These are phyloP conservation scores for Batkoa obscura DNA, from an alignment of 371 early-diverging fungal genomes.

Conservation along the genomic window DNA sequence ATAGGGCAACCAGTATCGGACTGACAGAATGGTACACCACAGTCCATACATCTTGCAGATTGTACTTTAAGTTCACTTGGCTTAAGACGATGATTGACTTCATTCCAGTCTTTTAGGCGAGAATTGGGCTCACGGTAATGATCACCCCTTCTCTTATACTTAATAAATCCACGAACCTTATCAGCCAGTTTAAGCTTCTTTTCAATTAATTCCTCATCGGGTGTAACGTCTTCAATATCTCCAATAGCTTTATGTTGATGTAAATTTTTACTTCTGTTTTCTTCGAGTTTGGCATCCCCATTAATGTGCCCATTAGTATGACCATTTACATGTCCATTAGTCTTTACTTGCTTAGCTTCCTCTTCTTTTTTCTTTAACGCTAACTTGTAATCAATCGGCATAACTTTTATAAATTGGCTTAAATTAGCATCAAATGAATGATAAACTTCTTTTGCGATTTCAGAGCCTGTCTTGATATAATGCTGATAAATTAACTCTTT, in stretches of 20 bases:
- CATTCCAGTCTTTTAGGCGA: constrained; percentile 79
- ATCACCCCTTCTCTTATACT: constrained; percentile 76
- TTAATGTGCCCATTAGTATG: too few relatives aligned
- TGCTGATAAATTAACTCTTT: constrained; percentile 64
- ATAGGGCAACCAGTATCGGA: constrained; percentile 91
- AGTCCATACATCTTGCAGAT: constrained; percentile 94
- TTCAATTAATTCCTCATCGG: constrained; percentile 46
- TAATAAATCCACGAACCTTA: constrained; percentile 80
- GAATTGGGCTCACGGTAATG: constrained; percentile 61
- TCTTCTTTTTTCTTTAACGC: constrained; percentile 40
- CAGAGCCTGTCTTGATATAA: constrained; percentile 61
- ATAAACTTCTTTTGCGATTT: constrained; percentile 51
- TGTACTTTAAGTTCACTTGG: constrained; percentile 68
- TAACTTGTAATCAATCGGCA: constrained; percentile 79
- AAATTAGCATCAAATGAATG: constrained; percentile 43
- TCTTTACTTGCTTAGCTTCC: not conserved
- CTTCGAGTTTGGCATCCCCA: not conserved
- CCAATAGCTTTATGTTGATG: constrained; percentile 22
- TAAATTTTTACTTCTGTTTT: constrained; percentile 9
- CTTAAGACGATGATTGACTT: constrained; percentile 70
- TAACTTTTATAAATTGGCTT: constrained; percentile 77
- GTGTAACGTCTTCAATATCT: constrained; percentile 80
- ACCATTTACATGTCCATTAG: too few relatives aligned
- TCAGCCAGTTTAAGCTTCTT: constrained; percentile 44
- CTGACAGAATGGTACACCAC: constrained; percentile 95